phyloP scores from a whole-genome alignment of 2,329 filamentous ascomycete species.

The Aspergillus jensenii region DNA sequence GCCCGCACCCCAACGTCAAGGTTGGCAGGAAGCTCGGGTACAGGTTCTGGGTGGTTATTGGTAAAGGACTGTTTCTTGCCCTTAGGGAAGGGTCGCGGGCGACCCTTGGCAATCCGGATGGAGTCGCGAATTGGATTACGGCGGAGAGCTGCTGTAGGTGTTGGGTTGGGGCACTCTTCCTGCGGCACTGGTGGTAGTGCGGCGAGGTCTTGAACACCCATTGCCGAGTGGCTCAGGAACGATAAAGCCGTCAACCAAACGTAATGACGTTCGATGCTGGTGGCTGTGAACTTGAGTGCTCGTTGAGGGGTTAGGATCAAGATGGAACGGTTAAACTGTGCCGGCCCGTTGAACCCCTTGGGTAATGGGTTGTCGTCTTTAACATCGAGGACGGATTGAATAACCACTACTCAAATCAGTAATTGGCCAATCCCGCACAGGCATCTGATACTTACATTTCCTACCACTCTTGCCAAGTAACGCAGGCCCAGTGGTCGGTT shows the following conservation, averaged over 20 bases:
- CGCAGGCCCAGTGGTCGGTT: conserved; percentile 82
- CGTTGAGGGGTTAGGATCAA: conserved; percentile 90
- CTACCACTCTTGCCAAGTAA: conserved; percentile 91
- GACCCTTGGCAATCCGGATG: conserved; percentile 82
- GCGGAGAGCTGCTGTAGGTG: conserved; percentile 52
- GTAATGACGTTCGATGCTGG: conserved; percentile 81
- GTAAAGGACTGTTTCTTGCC: conserved; percentile 43
- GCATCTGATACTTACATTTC: conserved; percentile 70
- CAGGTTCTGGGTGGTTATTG: conserved; percentile 25
- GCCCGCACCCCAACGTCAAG: conserved; percentile 32
- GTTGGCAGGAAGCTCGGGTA: conserved; percentile 35
- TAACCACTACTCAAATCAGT: conserved; percentile 63
- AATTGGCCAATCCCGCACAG: neutral
- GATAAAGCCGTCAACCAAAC: conserved; percentile 93
- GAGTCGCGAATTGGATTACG: conserved; percentile 76
- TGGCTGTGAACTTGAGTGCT: conserved; percentile 91
- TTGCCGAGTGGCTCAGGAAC: conserved; percentile 87
- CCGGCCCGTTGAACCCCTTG: conserved; percentile 58
- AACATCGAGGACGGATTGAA: conserved; percentile 95
- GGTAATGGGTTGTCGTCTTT: conserved; percentile 88
- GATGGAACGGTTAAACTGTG: conserved; percentile 86
- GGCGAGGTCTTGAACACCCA: conserved; percentile 73
- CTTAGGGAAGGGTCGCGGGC: conserved; percentile 46
- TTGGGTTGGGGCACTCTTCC: conserved; percentile 33
- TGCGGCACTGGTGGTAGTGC: conserved; percentile 55